Conservation (phyloP, 345 rosid species). For the Brassica rapa region DNA sequence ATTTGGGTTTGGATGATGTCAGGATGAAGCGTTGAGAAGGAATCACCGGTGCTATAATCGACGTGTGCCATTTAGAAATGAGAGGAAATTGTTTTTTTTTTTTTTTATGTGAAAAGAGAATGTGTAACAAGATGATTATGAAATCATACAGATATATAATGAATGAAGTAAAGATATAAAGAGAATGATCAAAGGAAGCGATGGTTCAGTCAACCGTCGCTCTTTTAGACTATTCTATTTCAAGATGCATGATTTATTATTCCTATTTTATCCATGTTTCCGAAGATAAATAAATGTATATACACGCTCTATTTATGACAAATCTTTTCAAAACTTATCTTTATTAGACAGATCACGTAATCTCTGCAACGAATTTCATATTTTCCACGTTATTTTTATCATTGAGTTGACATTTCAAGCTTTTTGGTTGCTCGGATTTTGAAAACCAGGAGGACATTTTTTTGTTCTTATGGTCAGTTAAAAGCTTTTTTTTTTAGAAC, state of each 20-base stretch:
- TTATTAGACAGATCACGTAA: constrained; percentile 27
- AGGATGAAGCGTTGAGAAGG: constrained; percentile 53
- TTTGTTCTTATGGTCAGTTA: neutral
- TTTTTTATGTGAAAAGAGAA: neutral
- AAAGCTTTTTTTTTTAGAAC: too few relatives aligned
- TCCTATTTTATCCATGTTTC: neutral
- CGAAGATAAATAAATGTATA: neutral
- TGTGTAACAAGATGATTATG: constrained; percentile 16
- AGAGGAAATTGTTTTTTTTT: neutral
- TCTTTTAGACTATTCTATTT: constrained; percentile 33
- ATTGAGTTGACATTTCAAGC: constrained; percentile 25
- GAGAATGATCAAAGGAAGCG: neutral
- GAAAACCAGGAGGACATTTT: neutral
- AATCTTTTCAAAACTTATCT: neutral
- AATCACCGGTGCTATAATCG: neutral
- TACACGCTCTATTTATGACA: neutral
- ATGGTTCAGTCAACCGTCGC: constrained; percentile 33
- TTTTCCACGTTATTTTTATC: constrained; percentile 26
- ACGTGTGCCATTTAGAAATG: constrained; percentile 16
- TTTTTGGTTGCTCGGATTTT: constrained; percentile 1
- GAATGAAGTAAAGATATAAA: constrained; percentile 5
- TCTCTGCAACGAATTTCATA: constrained; percentile 12
- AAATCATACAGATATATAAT: neutral
- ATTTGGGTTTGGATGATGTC: constrained; percentile 68
- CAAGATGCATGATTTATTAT: constrained; percentile 22